These are phyloP conservation scores for Psilocybe tampanensis DNA, from an alignment of 768 basidiomycete species.

Conservation along the genomic window DNA sequence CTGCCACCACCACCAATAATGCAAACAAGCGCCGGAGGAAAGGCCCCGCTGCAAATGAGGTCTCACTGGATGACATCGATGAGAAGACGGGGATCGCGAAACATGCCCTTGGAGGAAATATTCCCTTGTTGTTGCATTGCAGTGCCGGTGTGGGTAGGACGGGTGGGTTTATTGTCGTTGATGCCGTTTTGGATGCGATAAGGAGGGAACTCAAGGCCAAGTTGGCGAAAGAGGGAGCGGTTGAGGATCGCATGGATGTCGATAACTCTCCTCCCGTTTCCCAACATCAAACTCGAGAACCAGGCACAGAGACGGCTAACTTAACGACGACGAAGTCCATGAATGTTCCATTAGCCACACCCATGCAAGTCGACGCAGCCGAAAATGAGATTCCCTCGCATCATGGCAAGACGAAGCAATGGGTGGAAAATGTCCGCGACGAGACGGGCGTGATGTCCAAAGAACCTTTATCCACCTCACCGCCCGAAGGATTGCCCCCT, in stretches of 20 bases:
- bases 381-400: slow-evolving; percentile 14
- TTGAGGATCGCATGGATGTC: slow-evolving; percentile 32
- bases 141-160: slow-evolving; percentile 96
- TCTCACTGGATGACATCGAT: slow-evolving; percentile 47
- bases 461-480: not conserved
- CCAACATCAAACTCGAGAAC: not conserved
- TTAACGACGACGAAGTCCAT: not conserved
- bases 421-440: slow-evolving; percentile 43
- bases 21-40: slow-evolving; percentile 5
- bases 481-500: not conserved
- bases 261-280: slow-evolving; percentile 4
- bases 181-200: slow-evolving; percentile 80
- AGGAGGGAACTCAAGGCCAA: slow-evolving; percentile 50
- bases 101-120: slow-evolving; percentile 46
- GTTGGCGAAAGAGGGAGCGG: not conserved
- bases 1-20: not conserved
- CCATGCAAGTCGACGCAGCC: slow-evolving; percentile 28
- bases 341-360: slow-evolving; percentile 30
- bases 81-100: slow-evolving; percentile 55
- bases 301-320: not conserved
- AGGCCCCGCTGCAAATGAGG: not conserved
- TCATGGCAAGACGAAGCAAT: slow-evolving; percentile 36
- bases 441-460: slow-evolving; percentile 19
- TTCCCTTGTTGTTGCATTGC: slow-evolving; percentile 82
- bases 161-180: slow-evolving; percentile 90